A percentile compares a stretch with the other conserved stretches of the same genome.
These are phyloP conservation scores for Tulasnella sp. DNA, from an alignment of 768 basidiomycete species.

Conservation along the genomic window DNA sequence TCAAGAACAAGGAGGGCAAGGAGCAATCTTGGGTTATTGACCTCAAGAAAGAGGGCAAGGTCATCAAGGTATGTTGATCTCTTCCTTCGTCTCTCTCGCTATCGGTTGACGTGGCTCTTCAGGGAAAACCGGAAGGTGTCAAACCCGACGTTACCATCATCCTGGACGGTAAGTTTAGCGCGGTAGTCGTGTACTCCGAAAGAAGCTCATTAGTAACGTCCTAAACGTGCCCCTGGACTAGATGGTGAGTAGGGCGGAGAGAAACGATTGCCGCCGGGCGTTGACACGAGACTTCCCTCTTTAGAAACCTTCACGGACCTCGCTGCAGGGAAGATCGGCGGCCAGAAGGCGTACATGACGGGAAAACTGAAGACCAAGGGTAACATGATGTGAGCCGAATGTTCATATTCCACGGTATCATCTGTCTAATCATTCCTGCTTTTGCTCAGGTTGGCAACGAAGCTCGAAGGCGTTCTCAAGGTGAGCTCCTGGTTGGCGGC, in stretches of 20 bases:
- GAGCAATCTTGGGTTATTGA: constrained; percentile 84
- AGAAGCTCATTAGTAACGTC: not conserved
- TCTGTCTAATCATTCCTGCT: not conserved
- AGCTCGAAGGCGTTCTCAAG: constrained; percentile 75
- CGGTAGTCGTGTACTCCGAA: not conserved
- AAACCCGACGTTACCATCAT: constrained; percentile 79
- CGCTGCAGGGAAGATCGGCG: constrained; percentile 69
- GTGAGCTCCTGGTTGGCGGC: constrained; percentile 29
- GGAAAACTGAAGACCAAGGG: constrained; percentile 85
- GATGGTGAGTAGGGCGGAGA: not conserved
- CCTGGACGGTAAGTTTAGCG: constrained; percentile 33
- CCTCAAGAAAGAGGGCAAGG: constrained; percentile 69
- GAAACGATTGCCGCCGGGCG: not conserved
- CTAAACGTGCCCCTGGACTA: not conserved
- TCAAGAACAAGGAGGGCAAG: constrained; percentile 61
- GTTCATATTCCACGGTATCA: not conserved
- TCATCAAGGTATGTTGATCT: constrained; percentile 37
- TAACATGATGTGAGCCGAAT: constrained; percentile 54
- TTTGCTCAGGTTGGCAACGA: constrained; percentile 51
- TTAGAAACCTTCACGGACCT: constrained; percentile 56
- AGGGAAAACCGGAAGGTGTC: constrained; percentile 39
- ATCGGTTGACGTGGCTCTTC: not conserved
- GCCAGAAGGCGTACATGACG: constrained; percentile 94
- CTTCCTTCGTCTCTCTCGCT: not conserved
- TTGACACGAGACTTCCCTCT: not conserved